Percentiles rank a stretch among this genome's conserved stretches.
Conservation (phyloP, 495 filamentous ascomycete genomes). For the Penicillium subrubescens region DNA sequence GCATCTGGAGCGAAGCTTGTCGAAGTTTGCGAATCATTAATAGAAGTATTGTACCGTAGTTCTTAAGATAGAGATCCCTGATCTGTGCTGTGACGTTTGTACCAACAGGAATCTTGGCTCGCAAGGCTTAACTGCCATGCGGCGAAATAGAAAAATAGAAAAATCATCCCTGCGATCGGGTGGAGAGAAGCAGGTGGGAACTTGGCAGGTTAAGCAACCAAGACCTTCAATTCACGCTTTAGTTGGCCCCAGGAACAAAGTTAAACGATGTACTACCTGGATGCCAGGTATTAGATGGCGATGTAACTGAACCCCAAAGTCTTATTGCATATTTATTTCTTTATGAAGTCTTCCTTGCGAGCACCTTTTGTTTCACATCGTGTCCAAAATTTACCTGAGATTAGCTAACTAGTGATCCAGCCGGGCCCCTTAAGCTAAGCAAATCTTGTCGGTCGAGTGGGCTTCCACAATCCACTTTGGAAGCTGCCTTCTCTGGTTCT, state of each 20-base stretch:
- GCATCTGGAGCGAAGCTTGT: not conserved
- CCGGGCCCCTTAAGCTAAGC: not conserved
- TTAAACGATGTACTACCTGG: not conserved
- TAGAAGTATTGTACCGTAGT: not conserved
- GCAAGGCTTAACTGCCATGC: slow-evolving; percentile 2
- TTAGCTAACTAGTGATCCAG: slow-evolving; percentile 1
- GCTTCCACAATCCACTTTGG: slow-evolving; percentile 13
- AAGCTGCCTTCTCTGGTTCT: not conserved
- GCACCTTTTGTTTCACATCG: not conserved
- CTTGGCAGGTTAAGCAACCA: not conserved
- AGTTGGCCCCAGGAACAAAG: not conserved
- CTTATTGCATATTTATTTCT: not conserved
- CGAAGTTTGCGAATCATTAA: not conserved
- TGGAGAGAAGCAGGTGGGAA: not conserved
- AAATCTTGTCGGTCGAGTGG: slow-evolving; percentile 11
- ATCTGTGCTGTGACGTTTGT: not conserved
- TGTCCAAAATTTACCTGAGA: not conserved
- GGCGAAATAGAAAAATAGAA: not conserved
- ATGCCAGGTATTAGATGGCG: not conserved
- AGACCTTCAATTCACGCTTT: not conserved
- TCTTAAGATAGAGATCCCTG: not conserved
- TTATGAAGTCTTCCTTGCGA: not conserved
- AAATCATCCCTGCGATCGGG: not conserved
- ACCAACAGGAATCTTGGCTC: not conserved
- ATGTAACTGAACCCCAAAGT: not conserved